A percentile compares a stretch with the other conserved stretches of the same genome.
These are phyloP conservation scores for Malassezia pachydermatis DNA, from an alignment of 1,284 basidiomycete genomes.

Conservation along the genomic window DNA sequence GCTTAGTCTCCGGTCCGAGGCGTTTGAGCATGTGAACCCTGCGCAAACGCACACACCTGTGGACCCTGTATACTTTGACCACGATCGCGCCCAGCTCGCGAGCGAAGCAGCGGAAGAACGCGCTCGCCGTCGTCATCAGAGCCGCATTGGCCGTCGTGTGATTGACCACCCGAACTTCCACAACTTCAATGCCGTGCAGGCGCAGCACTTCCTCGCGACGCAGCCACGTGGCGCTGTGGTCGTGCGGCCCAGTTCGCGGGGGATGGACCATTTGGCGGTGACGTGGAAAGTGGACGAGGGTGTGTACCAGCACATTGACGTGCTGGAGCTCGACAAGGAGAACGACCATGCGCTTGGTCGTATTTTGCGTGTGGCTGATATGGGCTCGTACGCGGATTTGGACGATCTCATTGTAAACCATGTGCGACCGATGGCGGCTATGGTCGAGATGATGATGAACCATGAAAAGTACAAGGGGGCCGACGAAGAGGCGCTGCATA, in stretches of 20 bases:
- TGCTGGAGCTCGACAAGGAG: conserved; percentile 66
- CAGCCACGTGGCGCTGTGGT: conserved; percentile 67
- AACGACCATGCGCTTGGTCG: conserved; percentile 62
- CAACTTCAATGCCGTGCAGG: conserved; percentile 81
- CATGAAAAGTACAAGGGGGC: conserved; percentile 92
- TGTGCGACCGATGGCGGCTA: conserved; percentile 82
- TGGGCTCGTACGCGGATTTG: conserved; percentile 77
- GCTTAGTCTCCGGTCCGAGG: conserved; percentile 64
- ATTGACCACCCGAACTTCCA: conserved; percentile 99
- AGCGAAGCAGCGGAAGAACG: conserved; percentile 62
- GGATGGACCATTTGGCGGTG: conserved; percentile 82
- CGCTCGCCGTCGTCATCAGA: conserved; percentile 71
- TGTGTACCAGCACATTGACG: conserved; percentile 94
- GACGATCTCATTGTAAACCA: conserved; percentile 97
- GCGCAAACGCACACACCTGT: conserved; percentile 58
- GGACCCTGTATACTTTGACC: conserved; percentile 63
- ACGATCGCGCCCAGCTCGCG: conserved; percentile 60
- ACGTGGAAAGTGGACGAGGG: conserved; percentile 99
- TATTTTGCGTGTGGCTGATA: conserved; percentile 64
- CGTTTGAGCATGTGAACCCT: conserved; percentile 61
- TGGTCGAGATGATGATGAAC: conserved; percentile 86
- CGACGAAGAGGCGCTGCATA: conserved; percentile 65
- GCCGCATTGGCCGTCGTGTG: conserved; percentile 57
- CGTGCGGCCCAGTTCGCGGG: conserved; percentile 90
- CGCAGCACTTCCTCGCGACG: conserved; percentile 77